Percentiles rank a stretch among this genome's conserved stretches.
Evolutionary conservation across 1,284 basidiomycete genomes (phyloP).

Genomic region (Tilletia setariae): DNA sequence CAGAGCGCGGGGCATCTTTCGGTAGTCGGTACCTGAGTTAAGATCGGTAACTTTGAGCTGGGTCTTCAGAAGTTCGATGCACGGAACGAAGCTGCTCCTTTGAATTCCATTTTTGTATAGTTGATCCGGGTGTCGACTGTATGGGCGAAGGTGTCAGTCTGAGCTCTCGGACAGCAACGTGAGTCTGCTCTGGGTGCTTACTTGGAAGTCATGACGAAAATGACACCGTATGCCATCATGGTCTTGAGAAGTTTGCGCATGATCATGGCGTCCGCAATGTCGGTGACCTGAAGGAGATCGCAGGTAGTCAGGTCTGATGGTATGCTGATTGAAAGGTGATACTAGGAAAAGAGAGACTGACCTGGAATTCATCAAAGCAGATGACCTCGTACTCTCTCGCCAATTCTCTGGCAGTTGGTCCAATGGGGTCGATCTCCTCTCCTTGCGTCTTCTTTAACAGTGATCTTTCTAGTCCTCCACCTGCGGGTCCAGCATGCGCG

Average conservation of each 20-base stretch:
- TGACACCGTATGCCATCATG: slow-evolving; percentile 75
- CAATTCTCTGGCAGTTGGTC: slow-evolving; percentile 82
- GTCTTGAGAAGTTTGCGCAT: slow-evolving; percentile 81
- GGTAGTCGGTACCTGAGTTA: slow-evolving; percentile 83
- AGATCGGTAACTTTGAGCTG: slow-evolving; percentile 83
- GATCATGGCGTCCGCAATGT: slow-evolving; percentile 99
- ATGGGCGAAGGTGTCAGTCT: background rate
- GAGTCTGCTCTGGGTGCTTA: no score
- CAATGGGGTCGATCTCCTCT: slow-evolving; percentile 71
- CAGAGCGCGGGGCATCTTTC: slow-evolving; percentile 55
- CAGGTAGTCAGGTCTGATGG: background rate
- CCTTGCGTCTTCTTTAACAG: slow-evolving; percentile 19
- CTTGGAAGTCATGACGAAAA: slow-evolving; percentile 97
- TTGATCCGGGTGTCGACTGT: slow-evolving; percentile 90
- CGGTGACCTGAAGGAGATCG: slow-evolving; percentile 69
- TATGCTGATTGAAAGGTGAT: background rate
- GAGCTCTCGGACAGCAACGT: slow-evolving; percentile 38
- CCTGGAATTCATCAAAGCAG: slow-evolving; percentile 99
- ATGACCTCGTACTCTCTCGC: slow-evolving; percentile 69
- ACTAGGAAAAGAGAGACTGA: slow-evolving; percentile 44
- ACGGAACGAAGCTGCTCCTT: slow-evolving; percentile 89
- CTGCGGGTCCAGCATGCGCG: slow-evolving; percentile 12
- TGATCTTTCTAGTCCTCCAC: slow-evolving; percentile 19
- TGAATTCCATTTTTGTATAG: slow-evolving; percentile 99
- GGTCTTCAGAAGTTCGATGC: slow-evolving; percentile 87